Evolutionary conservation across 805 yeast species (phyloP).

Genomic region (Kazachstania kunashirensis): DNA sequence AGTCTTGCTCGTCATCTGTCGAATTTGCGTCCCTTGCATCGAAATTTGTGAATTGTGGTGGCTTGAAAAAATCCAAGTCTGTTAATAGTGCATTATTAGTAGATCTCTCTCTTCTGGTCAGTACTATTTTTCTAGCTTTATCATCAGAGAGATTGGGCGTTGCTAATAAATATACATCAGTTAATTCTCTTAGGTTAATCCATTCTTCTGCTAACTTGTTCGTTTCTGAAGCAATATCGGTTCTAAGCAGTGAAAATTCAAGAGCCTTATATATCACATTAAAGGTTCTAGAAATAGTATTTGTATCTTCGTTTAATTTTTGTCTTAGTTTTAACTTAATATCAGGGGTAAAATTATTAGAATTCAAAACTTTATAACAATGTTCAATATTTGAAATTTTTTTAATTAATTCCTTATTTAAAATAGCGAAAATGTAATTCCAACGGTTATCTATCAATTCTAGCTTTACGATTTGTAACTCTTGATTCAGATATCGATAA

Average conservation of each 20-base stretch:
- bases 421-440: constrained; percentile 41
- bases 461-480: constrained; percentile 34
- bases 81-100: not conserved
- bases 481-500: constrained; percentile 35
- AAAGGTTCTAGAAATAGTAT: constrained; percentile 34
- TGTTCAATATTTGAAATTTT: constrained; percentile 18
- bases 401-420: constrained; percentile 35
- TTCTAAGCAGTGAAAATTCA: constrained; percentile 35
- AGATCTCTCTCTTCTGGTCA: not conserved
- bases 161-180: constrained; percentile 10
- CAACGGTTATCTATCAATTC: constrained; percentile 47
- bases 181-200: constrained; percentile 20
- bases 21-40: constrained; percentile 1
- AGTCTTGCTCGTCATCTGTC: constrained; percentile 14
- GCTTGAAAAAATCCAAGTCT: constrained; percentile 3
- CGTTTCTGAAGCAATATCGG: constrained; percentile 29
- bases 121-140: not conserved
- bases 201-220: constrained; percentile 31
- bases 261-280: constrained; percentile 31
- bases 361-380: constrained; percentile 7
- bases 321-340: constrained; percentile 23
- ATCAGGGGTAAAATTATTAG: constrained; percentile 7
- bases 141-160: not conserved
- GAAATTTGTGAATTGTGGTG: constrained; percentile 5
- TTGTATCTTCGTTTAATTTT: constrained; percentile 31